Evolutionary conservation across 352 stramenopile species (phyloP).

Genomic region (Blastocystis sp.): DNA sequence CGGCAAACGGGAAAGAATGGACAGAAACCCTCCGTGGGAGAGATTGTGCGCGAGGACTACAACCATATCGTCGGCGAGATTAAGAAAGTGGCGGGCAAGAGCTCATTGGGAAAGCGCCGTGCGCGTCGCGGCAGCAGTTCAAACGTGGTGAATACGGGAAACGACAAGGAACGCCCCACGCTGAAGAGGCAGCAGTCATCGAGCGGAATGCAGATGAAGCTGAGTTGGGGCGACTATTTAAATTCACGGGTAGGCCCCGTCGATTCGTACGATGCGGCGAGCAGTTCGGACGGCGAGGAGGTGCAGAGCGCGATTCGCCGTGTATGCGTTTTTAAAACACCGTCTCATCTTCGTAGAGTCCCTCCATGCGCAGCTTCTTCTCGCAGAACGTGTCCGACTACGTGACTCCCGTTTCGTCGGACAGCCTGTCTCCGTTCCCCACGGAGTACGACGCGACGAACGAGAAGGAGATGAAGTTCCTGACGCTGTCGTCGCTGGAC

Average conservation of each 20-base stretch:
- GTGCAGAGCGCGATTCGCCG: background rate
- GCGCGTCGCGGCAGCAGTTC: background rate
- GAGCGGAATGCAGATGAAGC: background rate
- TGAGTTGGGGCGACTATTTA: background rate
- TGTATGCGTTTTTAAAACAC: background rate
- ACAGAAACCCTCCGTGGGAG: background rate
- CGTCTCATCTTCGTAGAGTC: slow-evolving; percentile 38
- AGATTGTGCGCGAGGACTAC: background rate
- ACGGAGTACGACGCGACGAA: slow-evolving; percentile 54
- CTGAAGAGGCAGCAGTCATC: background rate
- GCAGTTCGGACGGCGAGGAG: background rate
- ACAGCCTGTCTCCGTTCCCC: slow-evolving; percentile 52
- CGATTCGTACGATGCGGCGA: background rate
- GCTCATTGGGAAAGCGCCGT: background rate
- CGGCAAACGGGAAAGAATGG: background rate
- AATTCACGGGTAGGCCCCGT: background rate
- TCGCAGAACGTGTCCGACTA: slow-evolving; percentile 33
- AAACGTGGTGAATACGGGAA: background rate
- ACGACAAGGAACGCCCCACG: background rate
- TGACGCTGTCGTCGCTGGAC: slow-evolving; percentile 41
- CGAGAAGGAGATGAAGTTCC: slow-evolving; percentile 58
- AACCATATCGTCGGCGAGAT: background rate
- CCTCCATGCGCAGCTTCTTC: slow-evolving; percentile 56
- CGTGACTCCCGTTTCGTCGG: slow-evolving; percentile 22
- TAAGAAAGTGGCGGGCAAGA: background rate